phyloP scores from a whole-genome alignment of 257 asterid genomes.

The Solanum virginianum region DNA sequence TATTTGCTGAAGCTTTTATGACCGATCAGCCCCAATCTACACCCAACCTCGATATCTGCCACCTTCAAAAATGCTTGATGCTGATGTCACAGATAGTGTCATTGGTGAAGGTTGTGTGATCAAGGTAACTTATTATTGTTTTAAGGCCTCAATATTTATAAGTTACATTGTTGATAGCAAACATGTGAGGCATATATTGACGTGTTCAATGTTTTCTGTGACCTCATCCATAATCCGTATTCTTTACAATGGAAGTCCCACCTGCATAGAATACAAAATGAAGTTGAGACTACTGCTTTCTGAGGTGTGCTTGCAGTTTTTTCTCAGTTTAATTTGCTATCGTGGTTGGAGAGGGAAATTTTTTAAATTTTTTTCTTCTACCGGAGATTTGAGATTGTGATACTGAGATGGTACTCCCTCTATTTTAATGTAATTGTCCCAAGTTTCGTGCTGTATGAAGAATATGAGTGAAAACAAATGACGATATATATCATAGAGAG shows the following conservation, averaged over 20 bases:
- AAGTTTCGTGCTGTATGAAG: not conserved
- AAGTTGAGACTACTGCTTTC: not conserved
- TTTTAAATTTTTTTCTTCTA: not conserved
- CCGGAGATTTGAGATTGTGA: not conserved
- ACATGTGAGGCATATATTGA: not conserved
- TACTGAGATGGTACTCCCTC: not conserved
- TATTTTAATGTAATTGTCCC: not conserved
- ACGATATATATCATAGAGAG: not conserved
- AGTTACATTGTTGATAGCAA: not conserved
- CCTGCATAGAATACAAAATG: not conserved
- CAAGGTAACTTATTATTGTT: slow-evolving; percentile 43
- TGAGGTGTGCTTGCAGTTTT: not conserved
- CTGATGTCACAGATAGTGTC: slow-evolving; percentile 92
- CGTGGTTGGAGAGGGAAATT: not conserved
- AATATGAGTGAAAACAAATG: not conserved
- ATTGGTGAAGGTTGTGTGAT: slow-evolving; percentile 97
- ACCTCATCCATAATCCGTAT: not conserved
- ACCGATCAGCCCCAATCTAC: slow-evolving; percentile 90
- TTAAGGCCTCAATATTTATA: not conserved
- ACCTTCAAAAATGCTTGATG: slow-evolving; percentile 97
- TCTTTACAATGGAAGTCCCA: not conserved
- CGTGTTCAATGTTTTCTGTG: not conserved
- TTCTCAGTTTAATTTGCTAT: not conserved
- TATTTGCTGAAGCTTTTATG: slow-evolving; percentile 66
- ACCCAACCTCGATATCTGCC: slow-evolving; percentile 96